These are phyloP conservation scores for Aspergillus amoenus DNA, from an alignment of 2,329 filamentous ascomycete genomes.

Conservation along the genomic window DNA sequence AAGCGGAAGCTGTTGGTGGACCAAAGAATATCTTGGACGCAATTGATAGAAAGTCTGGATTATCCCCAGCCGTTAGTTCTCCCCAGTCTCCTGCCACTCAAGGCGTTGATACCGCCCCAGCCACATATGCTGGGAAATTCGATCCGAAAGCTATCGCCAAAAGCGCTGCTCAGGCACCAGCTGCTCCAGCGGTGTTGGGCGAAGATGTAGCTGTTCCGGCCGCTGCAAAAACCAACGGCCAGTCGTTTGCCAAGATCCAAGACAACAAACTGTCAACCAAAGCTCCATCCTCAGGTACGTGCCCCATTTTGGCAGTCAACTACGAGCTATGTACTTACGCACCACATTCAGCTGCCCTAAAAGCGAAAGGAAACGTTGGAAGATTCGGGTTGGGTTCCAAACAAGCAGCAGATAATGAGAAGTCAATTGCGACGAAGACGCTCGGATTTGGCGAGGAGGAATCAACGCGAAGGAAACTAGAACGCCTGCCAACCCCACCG, in stretches of 20 bases:
- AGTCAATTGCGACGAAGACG: slow-evolving; percentile 68
- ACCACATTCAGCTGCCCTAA: slow-evolving; percentile 51
- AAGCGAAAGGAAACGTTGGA: slow-evolving; percentile 71
- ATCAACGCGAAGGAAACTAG: slow-evolving; percentile 80
- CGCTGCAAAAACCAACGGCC: slow-evolving; percentile 43
- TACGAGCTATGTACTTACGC: slow-evolving; percentile 4
- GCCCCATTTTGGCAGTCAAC: not conserved
- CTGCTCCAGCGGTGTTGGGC: slow-evolving; percentile 56
- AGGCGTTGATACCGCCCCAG: slow-evolving; percentile 50
- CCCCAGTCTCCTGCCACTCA: slow-evolving; percentile 53
- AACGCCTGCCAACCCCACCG: slow-evolving; percentile 78
- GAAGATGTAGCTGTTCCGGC: slow-evolving; percentile 54
- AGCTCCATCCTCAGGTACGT: slow-evolving; percentile 43
- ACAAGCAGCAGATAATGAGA: slow-evolving; percentile 63
- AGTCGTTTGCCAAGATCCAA: slow-evolving; percentile 37
- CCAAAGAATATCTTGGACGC: slow-evolving; percentile 68
- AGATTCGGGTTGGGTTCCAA: slow-evolving; percentile 80
- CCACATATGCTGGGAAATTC: slow-evolving; percentile 74
- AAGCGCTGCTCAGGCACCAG: slow-evolving; percentile 64
- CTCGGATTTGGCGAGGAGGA: slow-evolving; percentile 88
- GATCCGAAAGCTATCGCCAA: slow-evolving; percentile 84
- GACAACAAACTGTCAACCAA: slow-evolving; percentile 46
- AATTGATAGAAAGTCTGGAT: slow-evolving; percentile 68
- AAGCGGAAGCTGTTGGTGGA: slow-evolving; percentile 61
- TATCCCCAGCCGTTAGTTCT: slow-evolving; percentile 54